phyloP scores from a whole-genome alignment of 2,329 filamentous ascomycete species.

The Fusarium pseudonygamai region DNA sequence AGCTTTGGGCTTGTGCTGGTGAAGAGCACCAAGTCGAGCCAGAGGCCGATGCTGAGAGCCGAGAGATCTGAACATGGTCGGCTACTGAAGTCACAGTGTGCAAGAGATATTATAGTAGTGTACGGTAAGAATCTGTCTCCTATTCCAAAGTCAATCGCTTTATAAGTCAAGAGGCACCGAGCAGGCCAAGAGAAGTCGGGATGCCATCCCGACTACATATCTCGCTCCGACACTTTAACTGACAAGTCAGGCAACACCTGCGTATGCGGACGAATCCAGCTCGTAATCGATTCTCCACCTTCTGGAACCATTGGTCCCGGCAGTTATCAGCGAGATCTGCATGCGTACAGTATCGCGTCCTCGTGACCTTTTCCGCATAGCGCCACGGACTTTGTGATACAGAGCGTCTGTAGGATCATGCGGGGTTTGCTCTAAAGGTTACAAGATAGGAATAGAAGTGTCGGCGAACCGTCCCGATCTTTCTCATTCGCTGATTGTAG shows the following conservation, averaged over 20 bases:
- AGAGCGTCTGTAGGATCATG: background rate
- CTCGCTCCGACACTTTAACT: background rate
- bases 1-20: background rate
- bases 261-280: constrained; percentile 1
- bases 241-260: background rate
- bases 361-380: constrained; percentile 24
- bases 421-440: background rate
- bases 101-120: too few species aligned
- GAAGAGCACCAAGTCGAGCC: background rate
- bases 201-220: constrained; percentile 18
- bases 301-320: background rate
- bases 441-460: constrained; percentile 6
- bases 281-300: background rate
- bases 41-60: constrained; percentile 7
- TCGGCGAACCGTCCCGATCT: constrained; percentile 13
- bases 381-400: constrained; percentile 1
- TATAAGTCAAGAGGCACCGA: background rate
- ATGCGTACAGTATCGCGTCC: constrained; percentile 17
- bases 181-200: constrained; percentile 8
- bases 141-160: background rate
- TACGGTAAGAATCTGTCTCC: too few species aligned
- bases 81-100: too few species aligned
- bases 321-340: constrained; percentile 10
- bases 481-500: background rate
- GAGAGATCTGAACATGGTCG: constrained; percentile 24